Evolutionary conservation across 805 yeast genomes (phyloP), one percentile per base, ranked within the genome.

Genomic region (Citeromyces matritensis): DNA sequence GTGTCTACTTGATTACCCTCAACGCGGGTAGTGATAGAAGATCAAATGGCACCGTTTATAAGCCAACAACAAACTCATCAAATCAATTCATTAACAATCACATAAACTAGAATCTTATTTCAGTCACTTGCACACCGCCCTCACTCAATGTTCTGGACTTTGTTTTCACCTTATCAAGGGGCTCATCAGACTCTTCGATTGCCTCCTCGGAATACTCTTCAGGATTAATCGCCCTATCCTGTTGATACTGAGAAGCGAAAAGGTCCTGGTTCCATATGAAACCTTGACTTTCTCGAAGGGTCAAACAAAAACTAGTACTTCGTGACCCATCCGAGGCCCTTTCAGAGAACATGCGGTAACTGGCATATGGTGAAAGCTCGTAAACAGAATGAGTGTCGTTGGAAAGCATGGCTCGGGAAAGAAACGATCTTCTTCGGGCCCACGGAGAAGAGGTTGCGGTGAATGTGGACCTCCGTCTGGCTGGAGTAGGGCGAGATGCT

Each of bases 181-280:
- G n/a, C n/a, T n/a, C n/a, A n/a, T n/a, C n/a, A n/a, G n/a, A n/a
- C n/a, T n/a, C n/a, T n/a, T 25, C 9, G 27, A 25, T 9, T 25
- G 27, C 7, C 27, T 14, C 9, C 27, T 14, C 27, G 14, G 6
- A n/a, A 25, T 25, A 13, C 27, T 25, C 15, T 25, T 25, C 27
- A 25, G 57, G 4, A 57, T 41, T 1, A 56, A 50, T n/a, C 11
- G 62, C 63, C 30, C 60, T 49, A 29, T 50, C 54, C 35, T 78
- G 86, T 43, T 75, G 81, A 46, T 71, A 73, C 19, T 75, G 73
- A 2, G 75, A 60, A 3, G 84, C 86, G 59, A 77, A 79, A 29
- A 77, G 51, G 42, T 78, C 86, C 44, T 78, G 86, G 46, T 79
- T 78, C 69, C 83, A 79, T 2, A 68, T 51, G 42, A 78, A 79